Base-by-base conservation (phyloP, 257 asterid genomes). In the Galeopsis tetrahit region DNA sequence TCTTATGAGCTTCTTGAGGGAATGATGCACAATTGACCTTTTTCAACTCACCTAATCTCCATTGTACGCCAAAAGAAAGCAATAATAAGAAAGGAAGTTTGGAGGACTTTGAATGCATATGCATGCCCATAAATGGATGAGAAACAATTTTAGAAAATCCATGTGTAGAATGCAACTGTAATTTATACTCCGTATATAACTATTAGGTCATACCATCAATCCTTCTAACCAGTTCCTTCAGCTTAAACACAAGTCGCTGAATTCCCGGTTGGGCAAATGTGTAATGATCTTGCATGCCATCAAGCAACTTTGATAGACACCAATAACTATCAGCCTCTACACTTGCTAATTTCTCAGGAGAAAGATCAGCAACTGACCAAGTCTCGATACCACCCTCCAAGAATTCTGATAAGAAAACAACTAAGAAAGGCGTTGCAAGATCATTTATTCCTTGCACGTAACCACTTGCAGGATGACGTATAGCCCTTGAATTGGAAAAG, bases 261-360 rank as follows among this genome's bases (percentile, higher is more conserved):
- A 94, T 94, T 84, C 99, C 99, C 10, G 99, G 99, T 83, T 94
- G 99, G 53, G 99, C 99, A 83, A 94, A 94, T 13, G 99, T 94
- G 86, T 94, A 94, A 82, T 94, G 97, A 79, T 91, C 99, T 81
- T 94, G 99, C 99, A 94, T 94, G 62, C 99, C 96, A 48, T 94
- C 99, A 74, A 94, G 98, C 81, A 94, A 81, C 88, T 91, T 94
- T 2, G 99, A 83, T 33, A 94, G 87, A 73, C 99, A 94, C 97
- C 97, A 94, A 79, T 89, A 94, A 81, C 99, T 91, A 75, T 94
- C 99, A 76, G 99, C 99, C 84, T 94, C 97, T 14, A 94, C 82
- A 72, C 86, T 75, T 14, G 89, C 84, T 68, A 94, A 78, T 80
- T 80, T 87, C 68, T 91, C 96, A 32, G 79, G 79, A 79, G 96